phyloP scores from a whole-genome alignment of 2,329 filamentous ascomycete species.

The Sporothrix euskadiensis region DNA sequence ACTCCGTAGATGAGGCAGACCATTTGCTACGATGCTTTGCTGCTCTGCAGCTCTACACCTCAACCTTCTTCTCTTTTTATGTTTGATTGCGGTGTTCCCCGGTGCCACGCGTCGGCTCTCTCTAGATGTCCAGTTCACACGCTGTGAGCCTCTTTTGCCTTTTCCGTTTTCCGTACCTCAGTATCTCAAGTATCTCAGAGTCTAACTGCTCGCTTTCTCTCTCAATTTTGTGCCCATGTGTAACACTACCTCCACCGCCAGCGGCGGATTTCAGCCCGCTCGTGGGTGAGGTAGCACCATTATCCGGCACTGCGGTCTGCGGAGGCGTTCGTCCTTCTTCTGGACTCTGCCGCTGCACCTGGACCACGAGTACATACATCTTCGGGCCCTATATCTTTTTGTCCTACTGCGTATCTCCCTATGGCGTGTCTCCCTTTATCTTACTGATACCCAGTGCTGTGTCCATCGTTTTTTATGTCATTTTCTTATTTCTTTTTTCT shows the following conservation, averaged over 20 bases:
- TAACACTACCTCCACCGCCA: neutral
- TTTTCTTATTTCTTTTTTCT: neutral
- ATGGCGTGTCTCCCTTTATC: neutral
- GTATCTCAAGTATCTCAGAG: neutral
- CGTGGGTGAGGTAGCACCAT: conserved; percentile 2
- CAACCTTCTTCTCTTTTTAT: neutral
- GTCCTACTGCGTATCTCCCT: neutral
- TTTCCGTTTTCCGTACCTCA: neutral
- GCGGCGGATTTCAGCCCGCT: neutral
- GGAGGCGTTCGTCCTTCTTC: neutral
- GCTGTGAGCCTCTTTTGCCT: neutral
- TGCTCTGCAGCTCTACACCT: neutral
- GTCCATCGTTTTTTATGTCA: too few species aligned
- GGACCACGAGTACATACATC: neutral
- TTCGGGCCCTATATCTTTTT: too few species aligned
- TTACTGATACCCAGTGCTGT: neutral
- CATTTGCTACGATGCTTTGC: neutral
- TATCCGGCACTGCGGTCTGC: conserved; percentile 3
- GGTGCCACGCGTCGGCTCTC: conserved; percentile 4
- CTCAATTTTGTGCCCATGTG: neutral
- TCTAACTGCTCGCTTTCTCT: neutral
- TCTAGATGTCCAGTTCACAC: neutral
- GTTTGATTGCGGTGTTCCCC: neutral
- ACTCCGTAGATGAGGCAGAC: neutral
- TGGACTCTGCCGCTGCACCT: neutral